Conservation (phyloP, 2,329 filamentous ascomycete species). For the Scleromitrula shiraiana region DNA sequence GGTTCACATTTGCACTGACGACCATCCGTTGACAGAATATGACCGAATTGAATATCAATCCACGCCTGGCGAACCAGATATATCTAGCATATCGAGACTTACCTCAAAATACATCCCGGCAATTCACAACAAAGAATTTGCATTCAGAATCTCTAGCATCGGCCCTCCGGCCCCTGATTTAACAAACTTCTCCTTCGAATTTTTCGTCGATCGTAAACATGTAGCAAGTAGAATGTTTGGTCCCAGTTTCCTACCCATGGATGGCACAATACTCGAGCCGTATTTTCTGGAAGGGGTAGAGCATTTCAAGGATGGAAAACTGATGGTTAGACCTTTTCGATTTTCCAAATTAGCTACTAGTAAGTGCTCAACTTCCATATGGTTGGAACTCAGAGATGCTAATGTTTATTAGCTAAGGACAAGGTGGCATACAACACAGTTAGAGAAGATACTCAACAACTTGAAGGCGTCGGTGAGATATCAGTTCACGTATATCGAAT, state of each 20-base stretch:
- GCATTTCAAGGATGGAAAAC: not conserved
- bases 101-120: not conserved
- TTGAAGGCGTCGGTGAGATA: no score
- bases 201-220: not conserved
- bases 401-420: not conserved
- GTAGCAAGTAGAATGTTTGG: not conserved
- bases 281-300: not conserved
- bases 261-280: no score
- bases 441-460: no score
- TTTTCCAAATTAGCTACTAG: not conserved
- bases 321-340: not conserved
- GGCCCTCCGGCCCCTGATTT: no score
- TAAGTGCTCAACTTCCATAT: not conserved
- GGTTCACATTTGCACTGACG: not conserved
- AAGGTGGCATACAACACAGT: not conserved
- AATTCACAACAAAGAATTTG: not conserved
- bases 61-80: no score
- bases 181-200: not conserved
- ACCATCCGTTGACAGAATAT: not conserved
- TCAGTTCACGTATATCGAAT: no score
- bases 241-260: not conserved
- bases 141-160: not conserved
- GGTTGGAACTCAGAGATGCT: not conserved
- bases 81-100: not conserved
- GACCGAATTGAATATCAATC: not conserved